phyloP scores from a whole-genome alignment of 2,329 filamentous ascomycete genomes.

The Aureobasidium musti region DNA sequence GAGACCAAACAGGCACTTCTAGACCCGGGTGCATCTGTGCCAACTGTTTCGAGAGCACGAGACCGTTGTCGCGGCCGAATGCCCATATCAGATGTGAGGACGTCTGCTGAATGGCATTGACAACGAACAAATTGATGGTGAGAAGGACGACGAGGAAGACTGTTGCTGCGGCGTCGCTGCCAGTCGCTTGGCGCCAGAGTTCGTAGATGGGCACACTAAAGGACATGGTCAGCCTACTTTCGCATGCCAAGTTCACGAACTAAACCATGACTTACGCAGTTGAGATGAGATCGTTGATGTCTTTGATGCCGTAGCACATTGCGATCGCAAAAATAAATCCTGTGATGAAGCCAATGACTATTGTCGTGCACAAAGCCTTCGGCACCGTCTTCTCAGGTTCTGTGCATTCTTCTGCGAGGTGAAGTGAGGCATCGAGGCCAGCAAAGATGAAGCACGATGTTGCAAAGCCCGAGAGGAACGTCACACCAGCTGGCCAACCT shows the following conservation, averaged over 20 bases:
- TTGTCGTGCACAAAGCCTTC: constrained; percentile 53
- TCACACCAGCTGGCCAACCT: constrained; percentile 47
- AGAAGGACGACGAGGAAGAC: constrained; percentile 15
- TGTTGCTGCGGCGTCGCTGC: constrained; percentile 18
- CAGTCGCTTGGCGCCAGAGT: constrained; percentile 26
- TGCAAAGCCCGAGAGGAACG: constrained; percentile 34
- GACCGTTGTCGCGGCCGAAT: constrained; percentile 59
- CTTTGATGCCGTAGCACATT: constrained; percentile 54
- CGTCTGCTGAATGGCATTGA: constrained; percentile 40
- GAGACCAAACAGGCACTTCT: constrained; percentile 59
- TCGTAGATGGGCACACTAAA: constrained; percentile 28
- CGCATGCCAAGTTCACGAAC: too few relatives aligned
- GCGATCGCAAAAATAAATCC: constrained; percentile 52
- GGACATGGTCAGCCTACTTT: too few relatives aligned
- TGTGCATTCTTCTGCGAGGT: constrained; percentile 35
- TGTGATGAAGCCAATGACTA: constrained; percentile 54
- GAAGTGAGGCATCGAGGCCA: constrained; percentile 33
- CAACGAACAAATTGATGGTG: constrained; percentile 5
- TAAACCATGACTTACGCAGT: constrained; percentile 5
- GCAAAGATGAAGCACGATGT: constrained; percentile 36
- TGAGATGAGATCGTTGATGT: constrained; percentile 41
- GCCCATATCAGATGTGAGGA: constrained; percentile 49
- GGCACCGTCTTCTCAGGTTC: constrained; percentile 52
- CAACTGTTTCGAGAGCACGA: constrained; percentile 56
- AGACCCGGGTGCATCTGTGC: constrained; percentile 53